Evolutionary conservation across 352 stramenopile genomes (phyloP), one percentile per base, ranked within the genome.

Genomic region (Blastocystis sp.): DNA sequence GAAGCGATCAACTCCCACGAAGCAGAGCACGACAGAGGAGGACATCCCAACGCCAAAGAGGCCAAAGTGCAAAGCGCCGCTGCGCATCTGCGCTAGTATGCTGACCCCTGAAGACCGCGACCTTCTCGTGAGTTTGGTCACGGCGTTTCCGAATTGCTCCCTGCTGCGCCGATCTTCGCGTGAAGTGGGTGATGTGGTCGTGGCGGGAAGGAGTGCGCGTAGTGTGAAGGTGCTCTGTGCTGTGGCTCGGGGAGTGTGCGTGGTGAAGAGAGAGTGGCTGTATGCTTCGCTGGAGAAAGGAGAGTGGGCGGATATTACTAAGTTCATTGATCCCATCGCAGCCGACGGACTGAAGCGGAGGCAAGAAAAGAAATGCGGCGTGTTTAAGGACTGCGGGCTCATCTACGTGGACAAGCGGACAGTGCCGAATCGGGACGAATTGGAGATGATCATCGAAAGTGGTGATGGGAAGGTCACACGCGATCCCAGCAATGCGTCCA

Each of bases 261-360:
- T 79, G 3, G 43, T 79, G 34, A 79, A 19, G 40, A 62, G 6
- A 11, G 28, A 62, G 28, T 79, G 69, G 69, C 52, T 79, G 1
- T 79, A 79, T 79, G 69, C 43, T 19, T 45, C 42, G 34, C 14
- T 79, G n/a, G 69, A 79, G 40, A 62, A 61, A 61, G 69, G 52
- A 14, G 11, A 61, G 60, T 79, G 69, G 69, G n/a, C 34, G 11
- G 6, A 17, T 42, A 38, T 42, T 3, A 17, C 24, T 3, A 19
- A 62, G 6, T 79, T 61, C 60, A 79, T 79, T 17, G 48, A 64
- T 61, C 21, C 69, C 10, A 34, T 79, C 7, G 69, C 69, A 11
- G 42, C 62, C 21, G 69, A 79, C 1, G 69, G 69, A 40, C 34
- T 79, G 11, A 17, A 54, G 28, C 10, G 48, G n/a, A 62, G 69